phyloP scores from a whole-genome alignment of 139 green algal genomes.

The Trebouxia sp. region DNA sequence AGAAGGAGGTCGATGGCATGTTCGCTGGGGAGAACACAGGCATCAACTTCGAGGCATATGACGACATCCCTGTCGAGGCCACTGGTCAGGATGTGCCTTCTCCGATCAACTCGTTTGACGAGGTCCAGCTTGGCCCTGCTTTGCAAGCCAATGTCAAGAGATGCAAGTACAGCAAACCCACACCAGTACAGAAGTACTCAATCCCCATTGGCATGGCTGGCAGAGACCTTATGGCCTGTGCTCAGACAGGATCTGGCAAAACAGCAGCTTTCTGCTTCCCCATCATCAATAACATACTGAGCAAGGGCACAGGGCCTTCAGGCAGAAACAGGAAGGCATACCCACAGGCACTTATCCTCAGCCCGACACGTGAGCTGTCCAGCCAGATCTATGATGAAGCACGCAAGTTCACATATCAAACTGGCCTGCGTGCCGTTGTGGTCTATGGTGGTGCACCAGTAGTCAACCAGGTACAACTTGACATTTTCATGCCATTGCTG shows the following conservation, averaged over 20 bases:
- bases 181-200: slow-evolving; percentile 95
- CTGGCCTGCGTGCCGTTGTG: slow-evolving; percentile 87
- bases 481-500: background rate
- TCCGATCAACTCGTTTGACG: slow-evolving; percentile 85
- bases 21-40: slow-evolving; percentile 91
- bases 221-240: slow-evolving; percentile 97
- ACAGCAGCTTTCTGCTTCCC: slow-evolving; percentile 99
- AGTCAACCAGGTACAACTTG: slow-evolving; percentile 66
- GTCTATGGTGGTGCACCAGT: slow-evolving; percentile 96
- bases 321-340: slow-evolving; percentile 81
- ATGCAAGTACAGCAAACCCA: slow-evolving; percentile 98
- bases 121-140: slow-evolving; percentile 74
- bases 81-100: slow-evolving; percentile 81
- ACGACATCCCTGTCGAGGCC: slow-evolving; percentile 96
- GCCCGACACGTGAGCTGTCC: slow-evolving; percentile 92
- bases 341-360: slow-evolving; percentile 88
- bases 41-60: slow-evolving; percentile 98
- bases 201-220: slow-evolving; percentile 93
- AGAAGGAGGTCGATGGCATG: slow-evolving; percentile 70
- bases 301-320: slow-evolving; percentile 43
- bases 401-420: slow-evolving; percentile 95
- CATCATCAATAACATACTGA: slow-evolving; percentile 93
- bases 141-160: slow-evolving; percentile 88
- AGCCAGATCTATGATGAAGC: slow-evolving; percentile 93
- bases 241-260: slow-evolving; percentile 97